phyloP scores from a whole-genome alignment of 768 basidiomycete genomes.

The Rhizopogon salebrosus region DNA sequence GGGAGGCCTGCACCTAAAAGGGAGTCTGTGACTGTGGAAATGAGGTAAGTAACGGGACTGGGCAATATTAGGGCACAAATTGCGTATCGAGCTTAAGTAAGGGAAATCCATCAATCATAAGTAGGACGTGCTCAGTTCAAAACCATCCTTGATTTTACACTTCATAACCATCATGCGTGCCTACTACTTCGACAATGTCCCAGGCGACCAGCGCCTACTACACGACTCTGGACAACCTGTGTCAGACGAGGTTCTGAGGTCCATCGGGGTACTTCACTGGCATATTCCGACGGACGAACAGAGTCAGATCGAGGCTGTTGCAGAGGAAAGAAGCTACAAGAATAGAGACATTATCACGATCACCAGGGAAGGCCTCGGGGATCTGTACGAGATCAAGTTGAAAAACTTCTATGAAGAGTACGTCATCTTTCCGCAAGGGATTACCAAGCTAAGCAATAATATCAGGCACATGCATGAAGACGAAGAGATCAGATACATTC shows the following conservation, averaged over 20 bases:
- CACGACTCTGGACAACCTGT: constrained; percentile 71
- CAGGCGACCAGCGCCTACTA: constrained; percentile 75
- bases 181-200: constrained; percentile 69
- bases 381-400: constrained; percentile 76
- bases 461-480: constrained; percentile 90
- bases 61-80: no score
- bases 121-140: no score
- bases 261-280: constrained; percentile 65
- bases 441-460: neutral
- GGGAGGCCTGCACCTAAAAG: no score
- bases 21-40: no score
- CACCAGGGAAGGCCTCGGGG: constrained; percentile 75
- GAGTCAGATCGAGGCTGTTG: constrained; percentile 55
- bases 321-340: constrained; percentile 70
- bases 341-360: constrained; percentile 79
- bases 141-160: no score
- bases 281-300: constrained; percentile 51
- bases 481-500: constrained; percentile 89
- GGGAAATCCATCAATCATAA: neutral
- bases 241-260: constrained; percentile 38
- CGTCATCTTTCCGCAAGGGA: constrained; percentile 13
- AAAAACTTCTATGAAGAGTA: constrained; percentile 83
- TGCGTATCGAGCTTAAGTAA: no score
- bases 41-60: no score
- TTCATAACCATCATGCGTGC: constrained; percentile 55